Conservation (phyloP, 352 stramenopile species). For the Globisporangium emineosum region DNA sequence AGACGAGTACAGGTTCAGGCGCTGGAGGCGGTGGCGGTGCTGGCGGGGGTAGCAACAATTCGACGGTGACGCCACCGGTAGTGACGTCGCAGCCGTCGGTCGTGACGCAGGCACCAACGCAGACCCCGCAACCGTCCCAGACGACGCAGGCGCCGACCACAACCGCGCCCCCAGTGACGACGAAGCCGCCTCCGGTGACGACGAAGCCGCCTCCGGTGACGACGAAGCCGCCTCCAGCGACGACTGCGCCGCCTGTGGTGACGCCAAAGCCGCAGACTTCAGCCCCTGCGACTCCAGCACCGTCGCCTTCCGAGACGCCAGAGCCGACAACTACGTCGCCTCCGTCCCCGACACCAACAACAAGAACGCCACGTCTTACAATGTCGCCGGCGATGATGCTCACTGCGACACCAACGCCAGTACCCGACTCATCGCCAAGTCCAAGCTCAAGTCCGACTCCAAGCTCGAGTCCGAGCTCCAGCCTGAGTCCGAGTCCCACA, state of each 20-base stretch:
- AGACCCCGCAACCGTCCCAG: neutral
- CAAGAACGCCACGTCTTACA: neutral
- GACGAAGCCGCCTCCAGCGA: constrained; percentile 1
- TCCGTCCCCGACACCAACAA: constrained; percentile 10
- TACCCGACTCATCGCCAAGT: constrained; percentile 5
- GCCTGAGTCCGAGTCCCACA: neutral
- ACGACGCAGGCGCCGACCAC: constrained; percentile 5
- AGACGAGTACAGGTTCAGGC: constrained; percentile 5
- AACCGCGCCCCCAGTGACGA: neutral
- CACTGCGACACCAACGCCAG: neutral
- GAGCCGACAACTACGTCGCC: neutral
- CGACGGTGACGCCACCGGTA: neutral
- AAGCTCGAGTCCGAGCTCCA: neutral
- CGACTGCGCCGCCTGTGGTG: constrained; percentile 4
- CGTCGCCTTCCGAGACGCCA: neutral
- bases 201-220: constrained; percentile 3
- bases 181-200: neutral
- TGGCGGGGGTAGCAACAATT: neutral
- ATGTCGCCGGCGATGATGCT: neutral
- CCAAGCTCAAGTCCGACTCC: constrained; percentile 14
- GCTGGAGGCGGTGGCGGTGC: neutral
- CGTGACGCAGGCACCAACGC: neutral
- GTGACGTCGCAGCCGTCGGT: neutral
- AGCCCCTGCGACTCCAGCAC: neutral
- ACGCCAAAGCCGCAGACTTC: neutral